A percentile compares a stretch with the other conserved stretches of the same genome.
Conservation (phyloP, 306 rosid genomes). For the Casuarina equisetifolia region DNA sequence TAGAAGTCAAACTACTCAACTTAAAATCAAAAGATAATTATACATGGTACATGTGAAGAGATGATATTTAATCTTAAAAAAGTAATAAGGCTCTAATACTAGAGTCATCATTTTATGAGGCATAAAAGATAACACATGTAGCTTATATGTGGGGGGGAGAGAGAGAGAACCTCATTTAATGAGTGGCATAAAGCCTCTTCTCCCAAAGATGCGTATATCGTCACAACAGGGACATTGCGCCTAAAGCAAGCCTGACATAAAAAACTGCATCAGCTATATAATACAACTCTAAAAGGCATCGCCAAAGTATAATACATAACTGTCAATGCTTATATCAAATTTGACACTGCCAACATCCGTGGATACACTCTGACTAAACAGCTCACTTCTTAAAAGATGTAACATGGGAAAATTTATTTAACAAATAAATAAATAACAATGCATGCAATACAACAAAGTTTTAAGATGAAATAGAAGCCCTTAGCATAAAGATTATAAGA, state of each 20-base stretch:
- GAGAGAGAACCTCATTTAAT: conserved; percentile 76
- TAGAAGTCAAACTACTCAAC: background rate
- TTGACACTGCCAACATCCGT: background rate
- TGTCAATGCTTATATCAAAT: conserved; percentile 8
- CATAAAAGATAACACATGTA: background rate
- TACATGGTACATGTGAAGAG: background rate
- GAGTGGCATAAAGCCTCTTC: conserved; percentile 93
- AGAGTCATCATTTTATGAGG: background rate
- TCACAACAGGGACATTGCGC: conserved; percentile 89
- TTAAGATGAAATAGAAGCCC: background rate
- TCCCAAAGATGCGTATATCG: conserved; percentile 90
- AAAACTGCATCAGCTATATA: conserved; percentile 9
- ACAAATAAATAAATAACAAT: background rate
- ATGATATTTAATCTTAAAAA: background rate
- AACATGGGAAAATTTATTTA: background rate
- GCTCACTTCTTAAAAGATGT: background rate
- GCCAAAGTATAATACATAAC: background rate
- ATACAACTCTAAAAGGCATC: background rate
- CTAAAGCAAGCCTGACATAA: conserved; percentile 80
- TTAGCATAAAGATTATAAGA: background rate
- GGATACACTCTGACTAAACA: background rate
- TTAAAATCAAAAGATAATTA: background rate
- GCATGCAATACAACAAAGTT: background rate
- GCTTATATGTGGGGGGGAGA: conserved; percentile 19
- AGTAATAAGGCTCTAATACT: background rate